Percentiles rank a stretch among this genome's conserved stretches.
Evolutionary conservation across 768 basidiomycete species (phyloP).

Genomic region (Termitomyces titanicus): DNA sequence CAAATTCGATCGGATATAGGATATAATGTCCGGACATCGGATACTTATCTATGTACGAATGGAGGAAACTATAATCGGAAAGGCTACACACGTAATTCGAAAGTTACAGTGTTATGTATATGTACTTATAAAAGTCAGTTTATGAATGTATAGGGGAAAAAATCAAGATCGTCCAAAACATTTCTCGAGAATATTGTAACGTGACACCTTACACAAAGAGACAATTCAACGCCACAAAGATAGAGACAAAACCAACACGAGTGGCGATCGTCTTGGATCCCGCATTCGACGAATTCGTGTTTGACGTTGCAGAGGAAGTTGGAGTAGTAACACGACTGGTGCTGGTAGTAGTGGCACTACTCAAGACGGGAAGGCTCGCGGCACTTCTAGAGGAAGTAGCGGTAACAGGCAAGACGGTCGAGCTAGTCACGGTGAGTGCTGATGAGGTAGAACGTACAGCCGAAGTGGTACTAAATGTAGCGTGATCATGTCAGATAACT

Average conservation of each 20-base stretch:
- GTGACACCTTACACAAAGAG: conserved; percentile 8
- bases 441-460: conserved; percentile 7
- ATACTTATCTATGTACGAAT: too few species aligned
- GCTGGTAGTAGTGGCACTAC: neutral
- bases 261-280: conserved; percentile 4
- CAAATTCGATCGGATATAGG: neutral
- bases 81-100: too few species aligned
- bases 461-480: conserved; percentile 10
- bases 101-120: too few species aligned
- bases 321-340: neutral
- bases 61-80: too few species aligned
- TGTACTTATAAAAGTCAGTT: too few species aligned
- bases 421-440: neutral
- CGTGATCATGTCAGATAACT: neutral
- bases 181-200: neutral
- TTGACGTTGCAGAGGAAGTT: neutral
- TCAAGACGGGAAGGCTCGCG: neutral
- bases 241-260: conserved; percentile 23
- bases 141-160: too few species aligned
- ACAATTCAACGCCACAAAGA: conserved; percentile 21
- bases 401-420: neutral
- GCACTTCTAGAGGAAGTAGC: neutral
- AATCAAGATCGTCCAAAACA: neutral
- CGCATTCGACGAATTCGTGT: neutral
- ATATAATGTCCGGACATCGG: too few species aligned